phyloP scores from a whole-genome alignment of 2,329 filamentous ascomycete genomes.

The Pyrenophora seminiperda region DNA sequence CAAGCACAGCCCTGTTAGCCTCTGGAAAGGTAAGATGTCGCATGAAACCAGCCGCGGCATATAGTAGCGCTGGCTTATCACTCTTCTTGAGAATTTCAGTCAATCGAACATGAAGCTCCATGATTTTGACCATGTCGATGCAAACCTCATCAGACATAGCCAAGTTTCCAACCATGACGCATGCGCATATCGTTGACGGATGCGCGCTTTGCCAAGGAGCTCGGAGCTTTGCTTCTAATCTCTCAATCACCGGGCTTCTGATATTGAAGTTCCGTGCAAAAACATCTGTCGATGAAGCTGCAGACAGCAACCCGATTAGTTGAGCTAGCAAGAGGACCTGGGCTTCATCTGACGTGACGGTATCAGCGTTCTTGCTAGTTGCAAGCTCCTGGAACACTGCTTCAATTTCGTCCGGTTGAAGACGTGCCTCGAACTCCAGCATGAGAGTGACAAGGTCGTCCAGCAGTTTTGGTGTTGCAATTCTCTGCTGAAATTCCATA shows the following conservation, averaged over 20 bases:
- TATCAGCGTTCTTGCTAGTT: conserved; percentile 31
- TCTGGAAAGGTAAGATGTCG: conserved; percentile 46
- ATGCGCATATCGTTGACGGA: conserved; percentile 42
- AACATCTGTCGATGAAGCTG: conserved; percentile 42
- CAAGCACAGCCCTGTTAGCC: conserved; percentile 36
- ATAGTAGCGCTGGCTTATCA: conserved; percentile 39
- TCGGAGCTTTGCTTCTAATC: conserved; percentile 33
- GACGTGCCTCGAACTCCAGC: conserved; percentile 38
- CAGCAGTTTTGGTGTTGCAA: conserved; percentile 37
- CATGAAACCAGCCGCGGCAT: conserved; percentile 45
- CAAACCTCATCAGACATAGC: conserved; percentile 44
- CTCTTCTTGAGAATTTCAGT: conserved; percentile 34
- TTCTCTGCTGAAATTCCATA: conserved; percentile 40
- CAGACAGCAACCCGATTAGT: conserved; percentile 39
- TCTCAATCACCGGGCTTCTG: conserved; percentile 34
- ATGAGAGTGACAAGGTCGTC: conserved; percentile 38
- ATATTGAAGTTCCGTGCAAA: conserved; percentile 37
- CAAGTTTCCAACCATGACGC: conserved; percentile 48
- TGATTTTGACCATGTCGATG: conserved; percentile 43
- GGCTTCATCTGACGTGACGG: conserved; percentile 31
- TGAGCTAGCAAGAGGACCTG: conserved; percentile 38
- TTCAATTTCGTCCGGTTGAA: conserved; percentile 33
- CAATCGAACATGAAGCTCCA: conserved; percentile 39
- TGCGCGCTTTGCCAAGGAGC: conserved; percentile 18
- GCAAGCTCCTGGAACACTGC: conserved; percentile 37